Evolutionary conservation across 78 protist genomes (phyloP).

Genomic region (Speleostelium caveatum): DNA sequence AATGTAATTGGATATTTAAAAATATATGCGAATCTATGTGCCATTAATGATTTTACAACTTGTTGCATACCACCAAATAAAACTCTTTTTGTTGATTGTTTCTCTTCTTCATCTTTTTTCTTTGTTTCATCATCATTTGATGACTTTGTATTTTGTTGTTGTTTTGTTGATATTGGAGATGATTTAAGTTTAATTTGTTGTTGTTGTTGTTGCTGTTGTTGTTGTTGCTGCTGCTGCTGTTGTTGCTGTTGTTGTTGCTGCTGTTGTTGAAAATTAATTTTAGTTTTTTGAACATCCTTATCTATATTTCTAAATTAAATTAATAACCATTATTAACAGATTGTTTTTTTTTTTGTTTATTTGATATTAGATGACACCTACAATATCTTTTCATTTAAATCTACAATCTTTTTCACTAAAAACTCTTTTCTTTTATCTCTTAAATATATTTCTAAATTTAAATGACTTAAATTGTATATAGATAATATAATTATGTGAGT

Average conservation of each 20-base stretch:
- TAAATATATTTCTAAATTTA: constrained; percentile 12
- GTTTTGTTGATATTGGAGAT: background rate
- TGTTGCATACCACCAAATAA: constrained; percentile 13
- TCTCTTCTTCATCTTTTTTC: constrained; percentile 31
- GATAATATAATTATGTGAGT: background rate
- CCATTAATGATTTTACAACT: constrained; percentile 13
- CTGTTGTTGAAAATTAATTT: background rate
- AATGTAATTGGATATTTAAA: constrained; percentile 66
- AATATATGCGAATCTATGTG: constrained; percentile 25
- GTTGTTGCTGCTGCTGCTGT: background rate
- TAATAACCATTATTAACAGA: too few species aligned
- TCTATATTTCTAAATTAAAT: too few species aligned
- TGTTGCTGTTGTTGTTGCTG: background rate
- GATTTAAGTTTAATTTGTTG: background rate
- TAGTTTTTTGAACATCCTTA: background rate
- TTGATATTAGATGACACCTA: too few species aligned
- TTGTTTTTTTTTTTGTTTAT: too few species aligned
- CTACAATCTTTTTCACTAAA: background rate
- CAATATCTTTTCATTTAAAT: background rate
- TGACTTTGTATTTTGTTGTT: background rate
- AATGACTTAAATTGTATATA: background rate
- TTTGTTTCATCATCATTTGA: background rate
- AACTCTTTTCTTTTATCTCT: constrained; percentile 7
- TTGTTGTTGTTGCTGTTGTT: background rate
- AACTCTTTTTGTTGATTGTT: background rate